Base-by-base conservation (phyloP, 768 basidiomycete genomes). In the Trametes punicea region DNA sequence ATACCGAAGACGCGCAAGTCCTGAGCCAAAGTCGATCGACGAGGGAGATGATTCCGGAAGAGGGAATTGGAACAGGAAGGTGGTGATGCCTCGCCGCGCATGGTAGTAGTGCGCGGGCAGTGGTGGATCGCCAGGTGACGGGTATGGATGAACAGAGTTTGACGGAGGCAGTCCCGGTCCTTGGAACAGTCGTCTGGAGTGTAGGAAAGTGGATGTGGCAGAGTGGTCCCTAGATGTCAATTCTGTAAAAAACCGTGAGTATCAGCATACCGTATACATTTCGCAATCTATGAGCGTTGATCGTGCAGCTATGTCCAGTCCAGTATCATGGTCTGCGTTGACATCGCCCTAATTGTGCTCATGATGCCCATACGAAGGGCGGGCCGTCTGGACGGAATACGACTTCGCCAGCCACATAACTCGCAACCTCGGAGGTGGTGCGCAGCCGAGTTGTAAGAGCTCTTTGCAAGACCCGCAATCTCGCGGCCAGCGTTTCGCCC, bases 101-200 rank as follows among this genome's bases (percentile, higher is more conserved):
- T 82, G 82, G 67, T 84, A 77, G 65, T 91, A 85, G 48, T 83
- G 71, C 0, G 77, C 74, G 0, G 89, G 89, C 3, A 93, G 70
- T 0, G 77, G 77, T 1, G 81, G 77, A 55, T 84, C 81, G 1
- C 79, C 85, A 15, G 81, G 76, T 4, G 72, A 65, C 2, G 84
- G 79, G 66, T 85, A 77, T 1, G 82, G 76, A 52, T 85, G 77
- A 0, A 93, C 89, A 2, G 91, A 87, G 66, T 93, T 93, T 10
- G 90, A 92, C 7, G 89, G 88, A 0, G 90, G 91, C 6, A 92
- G 74, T 16, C 83, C 84, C 2, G 87, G 87, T 2, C 90, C 90
- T 70, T 93, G 90, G 65, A 91, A 93, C 6, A 89, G 67, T 29
- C 87, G 78, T 26, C 81, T 77, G 53, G 76, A 80, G 60, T 88